Percentiles rank a stretch among this genome's conserved stretches.
Evolutionary conservation across 2,329 filamentous ascomycete species (phyloP).

Genomic region (Ophiostoma piceae): DNA sequence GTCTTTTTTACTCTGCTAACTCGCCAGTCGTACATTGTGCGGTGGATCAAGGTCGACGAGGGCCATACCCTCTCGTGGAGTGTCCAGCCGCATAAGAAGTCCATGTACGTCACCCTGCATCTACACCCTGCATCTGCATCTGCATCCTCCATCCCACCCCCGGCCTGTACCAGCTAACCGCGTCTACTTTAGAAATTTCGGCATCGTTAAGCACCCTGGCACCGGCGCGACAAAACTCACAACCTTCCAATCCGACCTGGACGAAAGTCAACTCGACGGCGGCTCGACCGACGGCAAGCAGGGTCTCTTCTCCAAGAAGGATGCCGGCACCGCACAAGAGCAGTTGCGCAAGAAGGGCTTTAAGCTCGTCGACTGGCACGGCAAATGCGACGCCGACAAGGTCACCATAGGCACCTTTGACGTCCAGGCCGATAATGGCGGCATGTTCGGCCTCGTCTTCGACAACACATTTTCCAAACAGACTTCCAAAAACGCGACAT

Average conservation of each 20-base stretch:
- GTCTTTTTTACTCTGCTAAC: slow-evolving; percentile 26
- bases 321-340: slow-evolving; percentile 56
- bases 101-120: slow-evolving; percentile 53
- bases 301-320: slow-evolving; percentile 50
- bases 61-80: slow-evolving; percentile 96
- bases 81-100: slow-evolving; percentile 95
- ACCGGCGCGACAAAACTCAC: slow-evolving; percentile 52
- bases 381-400: slow-evolving; percentile 94
- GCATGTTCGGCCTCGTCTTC: slow-evolving; percentile 94
- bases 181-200: slow-evolving; percentile 65
- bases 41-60: slow-evolving; percentile 89
- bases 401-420: slow-evolving; percentile 87
- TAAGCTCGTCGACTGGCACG: slow-evolving; percentile 74
- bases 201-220: slow-evolving; percentile 94
- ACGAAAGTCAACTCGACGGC: slow-evolving; percentile 41
- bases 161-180: slow-evolving; percentile 6
- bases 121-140: neutral
- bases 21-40: slow-evolving; percentile 85
- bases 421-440: slow-evolving; percentile 66
- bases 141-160: neutral
- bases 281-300: slow-evolving; percentile 40
- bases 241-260: slow-evolving; percentile 40
- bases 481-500: slow-evolving; percentile 88
- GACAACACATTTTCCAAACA: slow-evolving; percentile 99
- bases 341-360: slow-evolving; percentile 62